A percentile compares a stretch with the other conserved stretches of the same genome.
These are phyloP conservation scores for Eucalyptus sp. DNA, from an alignment of 345 rosid species.

Conservation along the genomic window DNA sequence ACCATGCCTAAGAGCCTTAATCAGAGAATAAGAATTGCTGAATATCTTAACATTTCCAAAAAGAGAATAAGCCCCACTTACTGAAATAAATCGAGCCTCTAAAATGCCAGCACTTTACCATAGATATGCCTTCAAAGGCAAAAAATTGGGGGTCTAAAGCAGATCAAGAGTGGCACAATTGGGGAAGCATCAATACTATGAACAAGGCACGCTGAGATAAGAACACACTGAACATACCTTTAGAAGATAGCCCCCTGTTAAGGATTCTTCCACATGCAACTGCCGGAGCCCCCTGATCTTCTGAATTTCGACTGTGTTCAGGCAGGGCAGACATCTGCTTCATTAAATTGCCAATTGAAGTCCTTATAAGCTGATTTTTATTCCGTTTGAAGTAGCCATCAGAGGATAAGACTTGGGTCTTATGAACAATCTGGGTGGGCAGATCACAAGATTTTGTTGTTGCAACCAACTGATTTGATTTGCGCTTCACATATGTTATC, in stretches of 20 bases:
- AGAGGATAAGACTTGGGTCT: constrained; percentile 19
- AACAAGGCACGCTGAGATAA: not conserved
- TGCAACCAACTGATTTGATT: constrained; percentile 83
- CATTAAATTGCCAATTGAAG: constrained; percentile 28
- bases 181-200: not conserved
- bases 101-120: not conserved
- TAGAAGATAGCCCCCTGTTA: constrained; percentile 25
- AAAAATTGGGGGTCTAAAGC: not conserved
- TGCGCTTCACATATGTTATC: constrained; percentile 57
- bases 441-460: constrained; percentile 25
- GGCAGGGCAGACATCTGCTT: constrained; percentile 10
- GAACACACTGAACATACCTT: constrained; percentile 21
- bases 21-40: not conserved
- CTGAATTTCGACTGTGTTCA: constrained; percentile 22
- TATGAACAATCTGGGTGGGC: constrained; percentile 15
- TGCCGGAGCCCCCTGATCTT: constrained; percentile 17
- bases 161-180: not conserved
- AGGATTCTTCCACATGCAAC: constrained; percentile 21
- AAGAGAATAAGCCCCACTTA: not conserved
- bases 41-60: not conserved
- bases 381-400: constrained; percentile 78
- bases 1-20: not conserved
- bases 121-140: not conserved
- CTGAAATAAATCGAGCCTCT: not conserved
- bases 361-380: constrained; percentile 76